These are phyloP conservation scores for Russula lepida DNA, from an alignment of 768 basidiomycete species.

Conservation along the genomic window DNA sequence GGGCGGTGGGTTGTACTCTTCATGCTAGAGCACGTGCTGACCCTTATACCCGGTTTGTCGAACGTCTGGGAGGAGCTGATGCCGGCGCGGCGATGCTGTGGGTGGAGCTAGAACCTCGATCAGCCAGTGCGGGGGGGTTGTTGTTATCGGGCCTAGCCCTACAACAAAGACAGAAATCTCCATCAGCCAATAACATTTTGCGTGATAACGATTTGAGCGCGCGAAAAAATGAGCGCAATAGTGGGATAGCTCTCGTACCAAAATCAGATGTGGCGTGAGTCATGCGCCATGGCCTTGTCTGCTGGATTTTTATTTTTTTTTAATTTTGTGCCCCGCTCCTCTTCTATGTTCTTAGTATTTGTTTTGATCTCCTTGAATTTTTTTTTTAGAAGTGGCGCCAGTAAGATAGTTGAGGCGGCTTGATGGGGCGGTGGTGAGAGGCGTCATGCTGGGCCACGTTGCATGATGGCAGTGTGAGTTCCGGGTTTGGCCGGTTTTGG, in stretches of 20 bases:
- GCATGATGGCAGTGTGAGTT: not conserved
- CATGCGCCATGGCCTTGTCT: not conserved
- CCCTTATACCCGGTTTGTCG: not conserved
- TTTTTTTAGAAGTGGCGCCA: not conserved
- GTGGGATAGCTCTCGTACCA: slow-evolving; percentile 11
- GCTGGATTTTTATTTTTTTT: not conserved
- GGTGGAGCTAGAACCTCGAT: not conserved
- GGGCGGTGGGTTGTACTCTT: not conserved
- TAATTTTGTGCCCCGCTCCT: not conserved
- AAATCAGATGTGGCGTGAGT: not conserved
- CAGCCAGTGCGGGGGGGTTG: not conserved
- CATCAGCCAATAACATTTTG: not conserved
- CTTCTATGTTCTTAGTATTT: not conserved
- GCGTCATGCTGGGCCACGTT: not conserved
- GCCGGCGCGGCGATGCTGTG: not conserved
- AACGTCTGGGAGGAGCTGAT: not conserved
- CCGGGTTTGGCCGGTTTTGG: not conserved
- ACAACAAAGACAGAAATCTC: not conserved
- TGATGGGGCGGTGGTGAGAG: not conserved
- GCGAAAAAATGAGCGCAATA: not conserved
- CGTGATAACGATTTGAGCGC: not conserved
- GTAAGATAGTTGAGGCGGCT: not conserved
- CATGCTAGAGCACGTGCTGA: not conserved
- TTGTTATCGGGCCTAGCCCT: not conserved
- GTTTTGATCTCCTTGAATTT: not conserved